Conservation (phyloP, 176 grass and related monocot genomes). For the Triticum timopheevii region DNA sequence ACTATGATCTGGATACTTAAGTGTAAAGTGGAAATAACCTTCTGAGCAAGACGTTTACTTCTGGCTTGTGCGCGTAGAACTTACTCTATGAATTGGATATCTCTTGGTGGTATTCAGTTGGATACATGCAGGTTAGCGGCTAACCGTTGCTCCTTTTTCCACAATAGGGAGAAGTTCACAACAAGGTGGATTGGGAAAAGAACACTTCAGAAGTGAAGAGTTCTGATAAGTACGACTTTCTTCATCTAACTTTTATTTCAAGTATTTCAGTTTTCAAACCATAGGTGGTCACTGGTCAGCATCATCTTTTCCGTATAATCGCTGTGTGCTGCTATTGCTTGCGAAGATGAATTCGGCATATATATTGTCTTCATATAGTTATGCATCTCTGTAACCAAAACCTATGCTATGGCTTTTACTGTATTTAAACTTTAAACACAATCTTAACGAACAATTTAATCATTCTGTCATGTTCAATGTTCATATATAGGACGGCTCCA, state of each 20-base stretch:
- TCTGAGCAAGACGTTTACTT: not conserved
- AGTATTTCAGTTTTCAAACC: conserved; percentile 17
- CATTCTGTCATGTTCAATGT: conserved; percentile 22
- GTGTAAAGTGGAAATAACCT: not conserved
- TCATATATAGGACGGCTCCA: conserved; percentile 27
- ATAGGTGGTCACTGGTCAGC: not conserved
- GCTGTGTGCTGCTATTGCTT: not conserved
- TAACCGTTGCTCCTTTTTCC: conserved; percentile 10
- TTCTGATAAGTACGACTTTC: conserved; percentile 45
- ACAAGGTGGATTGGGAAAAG: not conserved
- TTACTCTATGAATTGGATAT: not conserved
- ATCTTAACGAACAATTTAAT: not conserved
- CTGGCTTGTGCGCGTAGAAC: conserved; percentile 8
- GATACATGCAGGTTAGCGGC: not conserved
- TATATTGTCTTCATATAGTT: conserved; percentile 26
- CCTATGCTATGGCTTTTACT: not conserved
- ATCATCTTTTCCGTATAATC: not conserved
- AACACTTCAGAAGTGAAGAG: conserved; percentile 21
- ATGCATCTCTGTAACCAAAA: conserved; percentile 13
- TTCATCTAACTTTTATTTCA: conserved; percentile 27
- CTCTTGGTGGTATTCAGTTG: not conserved
- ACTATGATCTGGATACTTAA: not conserved
- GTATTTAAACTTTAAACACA: not conserved
- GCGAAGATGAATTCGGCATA: not conserved
- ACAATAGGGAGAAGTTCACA: conserved; percentile 26